phyloP scores from a whole-genome alignment of 2,329 filamentous ascomycete genomes.

The Exophiala spinifera region DNA sequence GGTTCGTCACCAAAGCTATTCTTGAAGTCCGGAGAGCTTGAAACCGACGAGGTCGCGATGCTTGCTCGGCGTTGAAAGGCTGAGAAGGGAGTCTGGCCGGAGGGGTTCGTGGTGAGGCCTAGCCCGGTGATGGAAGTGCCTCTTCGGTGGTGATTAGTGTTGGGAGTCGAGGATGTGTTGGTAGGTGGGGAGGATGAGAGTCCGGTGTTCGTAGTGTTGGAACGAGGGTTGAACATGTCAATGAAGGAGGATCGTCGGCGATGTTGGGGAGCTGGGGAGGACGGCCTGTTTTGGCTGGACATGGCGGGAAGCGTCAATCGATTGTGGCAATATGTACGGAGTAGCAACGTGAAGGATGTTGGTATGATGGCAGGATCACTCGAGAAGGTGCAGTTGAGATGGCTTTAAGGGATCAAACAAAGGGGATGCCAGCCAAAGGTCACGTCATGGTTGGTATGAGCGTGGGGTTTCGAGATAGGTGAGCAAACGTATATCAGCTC shows the following conservation, averaged over 20 bases:
- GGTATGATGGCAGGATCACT: too few relatives aligned
- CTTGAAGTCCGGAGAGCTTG: slow-evolving; percentile 37
- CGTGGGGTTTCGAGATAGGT: slow-evolving; percentile 1
- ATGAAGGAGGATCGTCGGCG: slow-evolving; percentile 47
- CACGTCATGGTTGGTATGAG: slow-evolving; percentile 21
- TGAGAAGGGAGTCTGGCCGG: slow-evolving; percentile 50
- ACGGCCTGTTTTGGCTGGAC: slow-evolving; percentile 42
- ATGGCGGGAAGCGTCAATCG: slow-evolving; percentile 31
- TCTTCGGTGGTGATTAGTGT: slow-evolving; percentile 57
- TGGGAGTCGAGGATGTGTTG: slow-evolving; percentile 42
- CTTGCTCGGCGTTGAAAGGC: slow-evolving; percentile 61
- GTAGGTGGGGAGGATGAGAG: slow-evolving; percentile 46
- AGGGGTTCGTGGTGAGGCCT: slow-evolving; percentile 67
- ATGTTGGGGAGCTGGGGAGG: slow-evolving; percentile 36
- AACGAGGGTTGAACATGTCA: slow-evolving; percentile 46
- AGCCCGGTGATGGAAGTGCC: slow-evolving; percentile 69
- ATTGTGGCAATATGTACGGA: background rate
- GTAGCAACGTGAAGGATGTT: background rate
- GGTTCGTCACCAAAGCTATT: slow-evolving; percentile 37
- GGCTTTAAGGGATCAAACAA: slow-evolving; percentile 2
- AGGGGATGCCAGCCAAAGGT: slow-evolving; percentile 3
- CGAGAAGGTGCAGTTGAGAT: background rate
- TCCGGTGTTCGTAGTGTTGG: slow-evolving; percentile 33
- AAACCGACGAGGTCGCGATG: slow-evolving; percentile 60
- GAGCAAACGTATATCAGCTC: background rate